Evolutionary conservation across 805 yeast species (phyloP).

Genomic region (Candida glaebosa): DNA sequence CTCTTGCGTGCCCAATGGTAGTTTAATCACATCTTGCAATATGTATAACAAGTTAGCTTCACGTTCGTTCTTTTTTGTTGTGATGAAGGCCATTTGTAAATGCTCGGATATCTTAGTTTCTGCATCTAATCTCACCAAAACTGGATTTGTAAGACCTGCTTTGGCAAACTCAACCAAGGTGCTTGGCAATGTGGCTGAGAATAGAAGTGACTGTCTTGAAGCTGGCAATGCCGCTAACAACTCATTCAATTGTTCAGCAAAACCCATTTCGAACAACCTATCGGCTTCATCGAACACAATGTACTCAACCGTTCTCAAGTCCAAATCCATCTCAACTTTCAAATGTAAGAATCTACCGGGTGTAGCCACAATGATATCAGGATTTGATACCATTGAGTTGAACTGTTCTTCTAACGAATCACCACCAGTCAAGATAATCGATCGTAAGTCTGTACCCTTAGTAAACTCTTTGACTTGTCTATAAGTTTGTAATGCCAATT

Average conservation of each 20-base stretch:
- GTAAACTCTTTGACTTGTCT: constrained; percentile 87
- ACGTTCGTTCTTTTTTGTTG: constrained; percentile 79
- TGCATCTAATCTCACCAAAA: constrained; percentile 86
- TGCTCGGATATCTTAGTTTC: constrained; percentile 89
- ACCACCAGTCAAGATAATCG: constrained; percentile 89
- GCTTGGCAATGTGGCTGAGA: constrained; percentile 93
- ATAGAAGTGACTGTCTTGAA: constrained; percentile 80
- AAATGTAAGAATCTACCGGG: constrained; percentile 97
- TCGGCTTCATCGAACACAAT: constrained; percentile 98
- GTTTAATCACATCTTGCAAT: constrained; percentile 79
- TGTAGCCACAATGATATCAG: constrained; percentile 93
- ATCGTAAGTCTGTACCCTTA: constrained; percentile 76
- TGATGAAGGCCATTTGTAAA: constrained; percentile 82
- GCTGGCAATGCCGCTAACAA: constrained; percentile 79
- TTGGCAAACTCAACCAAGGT: constrained; percentile 94
- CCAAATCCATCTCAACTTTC: constrained; percentile 91
- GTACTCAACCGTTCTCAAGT: constrained; percentile 78
- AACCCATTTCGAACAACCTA: constrained; percentile 94
- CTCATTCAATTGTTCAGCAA: constrained; percentile 89
- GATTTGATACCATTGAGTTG: constrained; percentile 85
- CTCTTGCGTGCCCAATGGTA: constrained; percentile 77
- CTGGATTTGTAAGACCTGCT: constrained; percentile 92
- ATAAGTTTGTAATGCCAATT: constrained; percentile 88
- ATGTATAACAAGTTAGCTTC: constrained; percentile 79
- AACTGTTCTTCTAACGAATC: constrained; percentile 98